These are phyloP conservation scores for Arctostaphylos glauca DNA, from an alignment of 148 eudicot genomes.

Conservation along the genomic window DNA sequence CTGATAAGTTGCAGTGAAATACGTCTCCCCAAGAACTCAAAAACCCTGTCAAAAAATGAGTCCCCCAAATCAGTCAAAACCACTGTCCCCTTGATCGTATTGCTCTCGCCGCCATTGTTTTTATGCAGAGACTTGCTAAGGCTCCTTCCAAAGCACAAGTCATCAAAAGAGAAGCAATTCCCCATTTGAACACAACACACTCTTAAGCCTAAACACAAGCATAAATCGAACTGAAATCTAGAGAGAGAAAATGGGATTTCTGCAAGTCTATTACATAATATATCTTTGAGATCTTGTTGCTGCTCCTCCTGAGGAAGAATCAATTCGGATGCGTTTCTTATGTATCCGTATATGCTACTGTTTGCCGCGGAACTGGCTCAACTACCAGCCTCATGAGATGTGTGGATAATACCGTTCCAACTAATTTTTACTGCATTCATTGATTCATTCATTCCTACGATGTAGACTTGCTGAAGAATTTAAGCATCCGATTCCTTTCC, in stretches of 20 bases:
- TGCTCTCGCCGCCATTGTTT: slow-evolving; percentile 5
- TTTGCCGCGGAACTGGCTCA: neutral
- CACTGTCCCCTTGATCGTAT: slow-evolving; percentile 51
- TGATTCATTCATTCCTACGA: neutral
- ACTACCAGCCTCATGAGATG: neutral
- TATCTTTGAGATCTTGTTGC: too few relatives aligned
- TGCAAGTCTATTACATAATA: neutral
- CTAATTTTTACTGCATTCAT: neutral
- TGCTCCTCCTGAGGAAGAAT: too few relatives aligned
- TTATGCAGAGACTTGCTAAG: slow-evolving; percentile 4
- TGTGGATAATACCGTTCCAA: neutral
- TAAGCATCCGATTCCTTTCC: neutral
- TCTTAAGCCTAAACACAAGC: neutral
- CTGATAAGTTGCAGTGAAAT: slow-evolving; percentile 71
- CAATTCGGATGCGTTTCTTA: too few relatives aligned
- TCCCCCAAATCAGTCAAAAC: slow-evolving; percentile 52
- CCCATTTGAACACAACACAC: slow-evolving; percentile 24
- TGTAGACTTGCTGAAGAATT: neutral
- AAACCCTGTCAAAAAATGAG: slow-evolving; percentile 53
- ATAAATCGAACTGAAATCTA: neutral
- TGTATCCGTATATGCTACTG: too few relatives aligned
- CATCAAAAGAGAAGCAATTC: neutral
- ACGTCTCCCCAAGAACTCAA: slow-evolving; percentile 54
- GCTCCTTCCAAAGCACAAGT: slow-evolving; percentile 21
- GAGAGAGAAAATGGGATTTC: neutral